Evolutionary conservation across 352 stramenopile genomes (phyloP).

Genomic region (Pythium utonaiense): DNA sequence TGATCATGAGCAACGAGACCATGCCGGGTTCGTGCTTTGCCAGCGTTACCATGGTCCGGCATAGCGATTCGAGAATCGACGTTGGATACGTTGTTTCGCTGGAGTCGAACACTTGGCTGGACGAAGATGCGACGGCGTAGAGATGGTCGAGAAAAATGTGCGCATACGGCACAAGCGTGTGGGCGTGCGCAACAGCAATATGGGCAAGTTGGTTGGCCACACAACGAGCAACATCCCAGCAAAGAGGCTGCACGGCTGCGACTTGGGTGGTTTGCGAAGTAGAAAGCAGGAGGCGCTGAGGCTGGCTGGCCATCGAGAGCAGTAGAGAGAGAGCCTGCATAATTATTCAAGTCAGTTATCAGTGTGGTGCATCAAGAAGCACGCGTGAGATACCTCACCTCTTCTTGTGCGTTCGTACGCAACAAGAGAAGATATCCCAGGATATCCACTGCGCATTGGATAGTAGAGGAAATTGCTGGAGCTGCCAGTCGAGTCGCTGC

Average conservation of each 20-base stretch:
- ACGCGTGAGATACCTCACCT: too few species aligned
- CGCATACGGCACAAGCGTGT: conserved; percentile 45
- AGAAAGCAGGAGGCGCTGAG: conserved; percentile 44
- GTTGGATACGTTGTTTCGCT: conserved; percentile 35
- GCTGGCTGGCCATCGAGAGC: conserved; percentile 65
- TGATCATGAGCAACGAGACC: conserved; percentile 80
- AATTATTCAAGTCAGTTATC: background rate
- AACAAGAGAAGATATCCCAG: conserved; percentile 17
- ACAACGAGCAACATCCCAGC: conserved; percentile 61
- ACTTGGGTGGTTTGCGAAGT: background rate
- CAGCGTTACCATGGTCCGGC: conserved; percentile 62
- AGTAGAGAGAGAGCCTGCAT: conserved; percentile 60
- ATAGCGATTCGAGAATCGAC: conserved; percentile 61
- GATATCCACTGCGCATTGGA: conserved; percentile 17
- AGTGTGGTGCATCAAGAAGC: too few species aligned
- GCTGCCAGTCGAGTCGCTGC: background rate
- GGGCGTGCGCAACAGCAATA: conserved; percentile 37
- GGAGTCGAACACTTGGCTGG: conserved; percentile 6
- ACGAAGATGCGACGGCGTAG: conserved; percentile 52
- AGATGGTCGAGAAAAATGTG: conserved; percentile 80
- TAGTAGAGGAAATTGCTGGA: background rate
- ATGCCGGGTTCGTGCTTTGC: conserved; percentile 64
- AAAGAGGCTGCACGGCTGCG: conserved; percentile 12
- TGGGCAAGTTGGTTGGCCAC: conserved; percentile 45
- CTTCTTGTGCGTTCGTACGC: conserved; percentile 34